Evolutionary conservation across 2,329 filamentous ascomycete genomes (phyloP).

Genomic region (Alternaria sp.): DNA sequence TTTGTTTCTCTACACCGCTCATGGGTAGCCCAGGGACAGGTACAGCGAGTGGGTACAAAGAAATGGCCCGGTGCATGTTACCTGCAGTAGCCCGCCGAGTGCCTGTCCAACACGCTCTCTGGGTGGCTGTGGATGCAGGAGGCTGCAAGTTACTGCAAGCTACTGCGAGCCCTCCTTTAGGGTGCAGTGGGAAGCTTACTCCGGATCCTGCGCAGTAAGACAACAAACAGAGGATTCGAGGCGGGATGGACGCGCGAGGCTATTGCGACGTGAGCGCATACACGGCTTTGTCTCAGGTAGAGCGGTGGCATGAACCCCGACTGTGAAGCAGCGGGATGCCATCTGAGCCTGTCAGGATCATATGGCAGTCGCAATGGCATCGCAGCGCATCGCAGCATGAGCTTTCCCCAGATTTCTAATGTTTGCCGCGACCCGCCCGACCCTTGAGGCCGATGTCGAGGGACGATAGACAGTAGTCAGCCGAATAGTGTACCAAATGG

Average conservation of each 20-base stretch:
- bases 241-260: conserved; percentile 12
- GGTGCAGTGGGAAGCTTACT: conserved; percentile 6
- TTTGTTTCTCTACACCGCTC: conserved; percentile 39
- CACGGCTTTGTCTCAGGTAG: conserved; percentile 40
- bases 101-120: conserved; percentile 27
- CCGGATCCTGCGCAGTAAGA: conserved; percentile 19
- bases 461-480: conserved; percentile 21
- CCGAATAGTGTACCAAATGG: conserved; percentile 7
- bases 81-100: conserved; percentile 41
- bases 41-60: conserved; percentile 32
- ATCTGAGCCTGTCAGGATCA: not conserved
- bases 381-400: conserved; percentile 18
- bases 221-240: conserved; percentile 29
- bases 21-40: conserved; percentile 32
- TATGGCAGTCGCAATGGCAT: not conserved
- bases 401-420: conserved; percentile 38
- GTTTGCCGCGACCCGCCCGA: conserved; percentile 34
- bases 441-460: conserved; percentile 27
- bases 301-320: not conserved
- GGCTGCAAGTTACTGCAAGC: conserved; percentile 27
- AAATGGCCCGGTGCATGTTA: conserved; percentile 26
- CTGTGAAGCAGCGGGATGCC: not conserved
- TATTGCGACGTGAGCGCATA: conserved; percentile 1
- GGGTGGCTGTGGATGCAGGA: conserved; percentile 30
- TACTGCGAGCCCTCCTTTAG: conserved; percentile 31